phyloP scores from a whole-genome alignment of 2,329 filamentous ascomycete species.

The Neonectria faginata region DNA sequence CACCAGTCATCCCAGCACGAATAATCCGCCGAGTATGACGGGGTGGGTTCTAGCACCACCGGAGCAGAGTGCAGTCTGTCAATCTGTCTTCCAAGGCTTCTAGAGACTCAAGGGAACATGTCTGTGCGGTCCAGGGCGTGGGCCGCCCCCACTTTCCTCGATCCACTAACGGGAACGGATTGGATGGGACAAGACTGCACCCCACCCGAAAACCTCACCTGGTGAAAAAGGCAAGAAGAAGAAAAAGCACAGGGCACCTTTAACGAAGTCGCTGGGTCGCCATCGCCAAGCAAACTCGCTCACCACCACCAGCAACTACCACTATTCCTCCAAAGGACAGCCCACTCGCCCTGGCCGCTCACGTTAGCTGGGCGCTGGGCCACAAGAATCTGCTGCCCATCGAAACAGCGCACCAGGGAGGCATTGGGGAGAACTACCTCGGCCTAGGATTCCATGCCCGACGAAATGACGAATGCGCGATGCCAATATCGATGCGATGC shows the following conservation, averaged over 20 bases:
- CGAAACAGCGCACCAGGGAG: constrained; percentile 11
- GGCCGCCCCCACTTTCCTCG: constrained; percentile 11
- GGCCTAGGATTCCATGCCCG: neutral
- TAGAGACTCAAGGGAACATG: constrained; percentile 26
- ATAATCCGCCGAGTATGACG: neutral
- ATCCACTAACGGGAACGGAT: constrained; percentile 16
- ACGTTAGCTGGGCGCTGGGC: constrained; percentile 17
- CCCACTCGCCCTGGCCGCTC: constrained; percentile 24
- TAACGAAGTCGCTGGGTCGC: constrained; percentile 2
- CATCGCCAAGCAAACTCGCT: constrained; percentile 9
- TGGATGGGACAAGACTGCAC: constrained; percentile 17
- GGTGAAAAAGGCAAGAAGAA: constrained; percentile 2
- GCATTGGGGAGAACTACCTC: neutral
- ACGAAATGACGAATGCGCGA: neutral
- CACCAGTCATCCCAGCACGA: neutral
- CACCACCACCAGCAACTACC: constrained; percentile 20
- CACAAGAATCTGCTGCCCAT: constrained; percentile 5
- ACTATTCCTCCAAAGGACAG: constrained; percentile 28
- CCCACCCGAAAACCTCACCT: constrained; percentile 27
- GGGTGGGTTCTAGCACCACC: constrained; percentile 6
- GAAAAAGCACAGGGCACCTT: constrained; percentile 25
- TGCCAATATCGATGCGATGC: neutral
- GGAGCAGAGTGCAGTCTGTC: neutral
- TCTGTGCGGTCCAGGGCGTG: constrained; percentile 23
- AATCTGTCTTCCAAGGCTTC: constrained; percentile 13